Conservation (phyloP, 148 eudicot genomes). For the Nepenthes gracilis region DNA sequence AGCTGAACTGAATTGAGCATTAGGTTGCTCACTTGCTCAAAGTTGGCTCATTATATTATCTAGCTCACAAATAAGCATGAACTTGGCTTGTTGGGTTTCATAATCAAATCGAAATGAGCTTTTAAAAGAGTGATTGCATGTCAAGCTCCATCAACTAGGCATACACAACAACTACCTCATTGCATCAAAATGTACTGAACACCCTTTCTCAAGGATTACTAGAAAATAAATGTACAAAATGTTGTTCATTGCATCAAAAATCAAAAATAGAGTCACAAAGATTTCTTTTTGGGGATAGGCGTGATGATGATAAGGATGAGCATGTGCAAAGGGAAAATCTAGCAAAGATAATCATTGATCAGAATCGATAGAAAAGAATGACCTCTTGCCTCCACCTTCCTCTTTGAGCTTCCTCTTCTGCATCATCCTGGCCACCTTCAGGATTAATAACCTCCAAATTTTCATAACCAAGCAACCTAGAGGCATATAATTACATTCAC, state of each 20-base stretch:
- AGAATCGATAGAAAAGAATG: not conserved
- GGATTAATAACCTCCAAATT: constrained; percentile 93
- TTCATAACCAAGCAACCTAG: constrained; percentile 67
- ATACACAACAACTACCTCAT: too few relatives aligned
- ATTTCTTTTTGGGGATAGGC: too few relatives aligned
- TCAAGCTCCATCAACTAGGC: not conserved
- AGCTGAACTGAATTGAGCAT: too few relatives aligned
- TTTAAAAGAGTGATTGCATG: not conserved
- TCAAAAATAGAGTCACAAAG: too few relatives aligned
- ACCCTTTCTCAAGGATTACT: too few relatives aligned
- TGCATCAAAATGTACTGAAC: too few relatives aligned
- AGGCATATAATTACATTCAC: not conserved
- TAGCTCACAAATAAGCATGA: not conserved
- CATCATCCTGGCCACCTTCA: constrained; percentile 86
- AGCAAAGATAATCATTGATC: not conserved
- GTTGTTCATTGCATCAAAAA: too few relatives aligned
- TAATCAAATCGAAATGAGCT: not conserved
- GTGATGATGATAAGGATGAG: too few relatives aligned
- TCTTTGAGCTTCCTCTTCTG: constrained; percentile 82
- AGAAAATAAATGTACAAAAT: too few relatives aligned
- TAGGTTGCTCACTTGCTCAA: not conserved
- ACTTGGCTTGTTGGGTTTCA: not conserved
- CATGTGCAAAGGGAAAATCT: not conserved
- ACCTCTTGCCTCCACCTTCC: constrained; percentile 98
- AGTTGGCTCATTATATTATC: not conserved